phyloP scores from a whole-genome alignment of 495 filamentous ascomycete genomes.

The Emericellopsis terricola region DNA sequence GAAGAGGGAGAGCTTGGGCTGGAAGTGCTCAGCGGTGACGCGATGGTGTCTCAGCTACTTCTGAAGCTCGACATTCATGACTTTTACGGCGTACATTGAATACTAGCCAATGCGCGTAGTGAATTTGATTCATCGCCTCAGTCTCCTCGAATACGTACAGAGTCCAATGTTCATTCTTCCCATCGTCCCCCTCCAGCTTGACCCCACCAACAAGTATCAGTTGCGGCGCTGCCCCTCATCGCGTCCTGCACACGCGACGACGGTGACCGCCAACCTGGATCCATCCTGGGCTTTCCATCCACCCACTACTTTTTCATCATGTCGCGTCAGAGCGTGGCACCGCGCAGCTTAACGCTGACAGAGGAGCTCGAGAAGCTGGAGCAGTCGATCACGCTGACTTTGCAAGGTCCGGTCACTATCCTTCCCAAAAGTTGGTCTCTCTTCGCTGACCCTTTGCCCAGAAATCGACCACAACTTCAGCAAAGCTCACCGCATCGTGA shows the following conservation, averaged over 20 bases:
- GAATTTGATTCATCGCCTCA: too few species aligned
- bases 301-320: slow-evolving; percentile 10
- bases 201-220: too few species aligned
- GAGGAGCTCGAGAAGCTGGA: slow-evolving; percentile 95
- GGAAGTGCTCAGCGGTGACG: slow-evolving; percentile 1
- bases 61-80: slow-evolving; percentile 3
- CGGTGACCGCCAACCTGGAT: too few species aligned
- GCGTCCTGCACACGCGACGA: too few species aligned
- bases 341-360: slow-evolving; percentile 60
- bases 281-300: too few species aligned
- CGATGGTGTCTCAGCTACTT: slow-evolving; percentile 2
- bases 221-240: slow-evolving; percentile 3
- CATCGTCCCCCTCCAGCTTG: too few species aligned
- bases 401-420: slow-evolving; percentile 48
- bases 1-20: neutral
- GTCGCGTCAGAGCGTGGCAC: slow-evolving; percentile 26
- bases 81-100: slow-evolving; percentile 1
- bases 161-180: too few species aligned
- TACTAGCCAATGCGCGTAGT: too few species aligned
- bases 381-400: slow-evolving; percentile 86
- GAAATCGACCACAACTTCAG: slow-evolving; percentile 99
- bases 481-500: slow-evolving; percentile 90
- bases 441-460: slow-evolving; percentile 13
- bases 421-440: neutral
- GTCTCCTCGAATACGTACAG: too few species aligned